Evolutionary conservation across 331 rosid genomes (phyloP).

Genomic region (Malus hybrid): DNA sequence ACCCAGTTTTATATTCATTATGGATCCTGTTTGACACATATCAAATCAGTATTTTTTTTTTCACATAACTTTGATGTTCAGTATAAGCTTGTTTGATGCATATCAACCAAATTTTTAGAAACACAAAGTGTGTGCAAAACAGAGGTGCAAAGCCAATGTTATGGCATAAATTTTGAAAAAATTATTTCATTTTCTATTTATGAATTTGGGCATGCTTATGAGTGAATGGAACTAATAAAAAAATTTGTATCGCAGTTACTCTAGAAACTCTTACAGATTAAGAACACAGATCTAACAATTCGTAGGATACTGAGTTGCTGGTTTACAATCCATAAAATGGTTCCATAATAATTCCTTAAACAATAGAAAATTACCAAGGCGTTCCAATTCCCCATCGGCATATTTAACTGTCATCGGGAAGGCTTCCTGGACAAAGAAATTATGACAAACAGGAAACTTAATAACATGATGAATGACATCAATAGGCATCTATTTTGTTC

Average conservation of each 20-base stretch:
- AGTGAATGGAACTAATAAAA: background rate
- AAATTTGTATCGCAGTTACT: background rate
- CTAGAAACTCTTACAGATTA: background rate
- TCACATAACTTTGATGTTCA: background rate
- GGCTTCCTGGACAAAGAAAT: slow-evolving; percentile 43
- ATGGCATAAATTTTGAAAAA: background rate
- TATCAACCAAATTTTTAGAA: background rate
- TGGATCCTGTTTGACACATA: background rate
- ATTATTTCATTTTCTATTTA: background rate
- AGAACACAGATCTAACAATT: background rate
- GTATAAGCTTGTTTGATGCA: background rate
- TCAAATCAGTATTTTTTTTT: background rate
- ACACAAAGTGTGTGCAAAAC: background rate
- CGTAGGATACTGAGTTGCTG: background rate
- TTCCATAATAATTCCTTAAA: slow-evolving; percentile 3
- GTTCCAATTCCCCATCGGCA: slow-evolving; percentile 68
- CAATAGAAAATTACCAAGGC: slow-evolving; percentile 41
- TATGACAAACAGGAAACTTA: slow-evolving; percentile 2
- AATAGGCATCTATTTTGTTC: slow-evolving; percentile 9
- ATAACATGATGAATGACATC: slow-evolving; percentile 13
- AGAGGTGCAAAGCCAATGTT: background rate
- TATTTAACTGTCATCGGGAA: slow-evolving; percentile 59
- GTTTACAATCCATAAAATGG: background rate
- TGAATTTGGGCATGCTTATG: background rate
- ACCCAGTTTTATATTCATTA: background rate